A percentile compares a stretch with the other conserved stretches of the same genome.
These are phyloP conservation scores for Termitomyces sp. DNA, from an alignment of 768 basidiomycete species.

Conservation along the genomic window DNA sequence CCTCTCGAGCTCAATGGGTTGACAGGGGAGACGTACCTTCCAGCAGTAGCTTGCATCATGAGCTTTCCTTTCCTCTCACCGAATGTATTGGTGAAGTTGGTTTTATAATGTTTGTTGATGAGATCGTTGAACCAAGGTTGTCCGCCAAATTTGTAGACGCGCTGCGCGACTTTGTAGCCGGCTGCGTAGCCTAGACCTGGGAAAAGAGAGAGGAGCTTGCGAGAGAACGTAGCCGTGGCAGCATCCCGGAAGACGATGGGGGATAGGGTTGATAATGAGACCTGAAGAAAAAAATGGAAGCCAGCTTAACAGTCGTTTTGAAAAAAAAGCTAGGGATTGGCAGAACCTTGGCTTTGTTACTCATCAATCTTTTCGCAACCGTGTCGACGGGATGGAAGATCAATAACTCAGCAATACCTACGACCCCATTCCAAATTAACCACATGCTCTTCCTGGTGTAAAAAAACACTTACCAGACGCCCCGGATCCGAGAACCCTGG, in stretches of 20 bases:
- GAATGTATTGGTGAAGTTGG: constrained; percentile 77
- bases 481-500: constrained; percentile 89
- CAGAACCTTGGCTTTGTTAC: constrained; percentile 82
- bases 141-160: constrained; percentile 97
- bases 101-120: constrained; percentile 78
- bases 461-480: constrained; percentile 67
- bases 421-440: neutral
- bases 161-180: constrained; percentile 93
- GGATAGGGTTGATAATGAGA: constrained; percentile 58
- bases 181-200: constrained; percentile 98
- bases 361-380: constrained; percentile 98
- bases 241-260: constrained; percentile 86
- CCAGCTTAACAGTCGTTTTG: neutral
- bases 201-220: constrained; percentile 88
- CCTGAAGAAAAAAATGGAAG: constrained; percentile 34
- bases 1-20: neutral
- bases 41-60: constrained; percentile 93
- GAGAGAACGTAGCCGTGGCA: constrained; percentile 60
- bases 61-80: constrained; percentile 95
- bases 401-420: constrained; percentile 92
- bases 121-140: constrained; percentile 98
- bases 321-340: neutral
- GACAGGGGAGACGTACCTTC: constrained; percentile 55
- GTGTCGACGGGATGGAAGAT: constrained; percentile 98
- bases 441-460: neutral